Base-by-base conservation (phyloP, 1,284 basidiomycete genomes). In the Trichosporon sp. region DNA sequence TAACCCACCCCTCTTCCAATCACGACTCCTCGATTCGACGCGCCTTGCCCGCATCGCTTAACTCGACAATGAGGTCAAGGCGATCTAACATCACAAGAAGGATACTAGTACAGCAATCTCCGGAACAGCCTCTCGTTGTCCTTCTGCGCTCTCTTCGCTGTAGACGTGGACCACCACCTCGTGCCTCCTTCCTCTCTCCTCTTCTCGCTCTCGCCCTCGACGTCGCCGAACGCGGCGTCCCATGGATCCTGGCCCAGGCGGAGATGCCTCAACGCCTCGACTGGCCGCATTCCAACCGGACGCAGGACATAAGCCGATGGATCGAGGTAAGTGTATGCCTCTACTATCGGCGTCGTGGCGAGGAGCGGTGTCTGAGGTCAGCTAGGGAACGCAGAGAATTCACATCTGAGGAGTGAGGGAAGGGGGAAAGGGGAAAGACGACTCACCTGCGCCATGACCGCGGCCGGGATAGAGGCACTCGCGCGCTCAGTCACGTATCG, bases 401-500 rank as follows among this genome's bases (percentile, higher is more conserved):
- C 26, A 26, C 26, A 26, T 1, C 26, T 26, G 26, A 26, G 26
- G 26, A 26, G 26, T 26, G 26, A 26, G 26, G 26, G 26, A 26
- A 26, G 26, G 26, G 26, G 26, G 26, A 26, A 26, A 26, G 26
- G 26, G 26, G 26, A 26, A 26, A 26, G 26, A 26, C 26, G 26
- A 35, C 59, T 63, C 14, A 63, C 59, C 59, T 35, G 31, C 8
- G 59, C 59, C 59, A 63, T 63, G 35, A 63, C 59, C 1, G 59
- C 59, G 4, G 59, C 59, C 3, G 59, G 59, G 8, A 63, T 11
- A 16, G 32, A n/a, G 11, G 31, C 59, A 16, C 59, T 35, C 31
- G 59, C 31, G 12, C 31, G 31, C 19, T 63, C 11, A 14, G 59
- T 63, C 7, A 35, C 31, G 59, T 35, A 63, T 1, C 31, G 31